Base-by-base conservation (phyloP, 805 yeast species). In the Lipomyces sp. region DNA sequence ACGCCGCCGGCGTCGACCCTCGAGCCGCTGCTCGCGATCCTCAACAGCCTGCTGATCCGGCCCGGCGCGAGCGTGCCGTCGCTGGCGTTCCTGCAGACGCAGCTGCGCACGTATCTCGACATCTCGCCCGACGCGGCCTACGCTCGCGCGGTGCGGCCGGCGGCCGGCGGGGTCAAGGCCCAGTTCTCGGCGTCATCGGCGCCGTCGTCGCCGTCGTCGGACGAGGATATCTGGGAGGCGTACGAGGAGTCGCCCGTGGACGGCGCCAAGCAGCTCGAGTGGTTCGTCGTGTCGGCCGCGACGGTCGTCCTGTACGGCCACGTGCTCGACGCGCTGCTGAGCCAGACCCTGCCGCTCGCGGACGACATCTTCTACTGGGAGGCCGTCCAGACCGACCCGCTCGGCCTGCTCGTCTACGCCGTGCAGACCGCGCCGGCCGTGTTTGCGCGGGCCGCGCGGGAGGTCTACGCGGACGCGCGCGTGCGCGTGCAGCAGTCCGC, bases 281-380 rank as follows among this genome's bases (percentile, higher is more conserved):
- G 65, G 55, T 51, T 67, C 6, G 57, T 69, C 0, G 41, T 63
- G 3, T 59, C 64, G n/a, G 67, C 72, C 46, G 64, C 70, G 1
- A 46, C 70, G 2, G 44, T 71, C 3, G 60, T 64, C 0, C 43
- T 71, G 4, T 72, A 72, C 50, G 73, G 72, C 18, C 61, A 64
- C 18, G 47, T 68, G 5, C 56, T 71, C 18, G 63, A 71, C 26
- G 55, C 63, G 1, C 58, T 78, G 24, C 60, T 79, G 34, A 59
- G 61, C 5, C 64, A 67, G 14, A 76, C 82, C 1, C 54, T 76
- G 3, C 74, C 77, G 7, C 56, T 77, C 13, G 52, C 66, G 21
- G 72, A 71, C 36, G 77, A 75, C 54, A 57, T 77, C n/a, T 65
- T 65, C 29, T 80, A 78, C 60, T 79, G 75, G 71, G 77, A 77